Evolutionary conservation across 108 stramenopile species (phyloP).

Genomic region (Hondaea fermentalgiana): DNA sequence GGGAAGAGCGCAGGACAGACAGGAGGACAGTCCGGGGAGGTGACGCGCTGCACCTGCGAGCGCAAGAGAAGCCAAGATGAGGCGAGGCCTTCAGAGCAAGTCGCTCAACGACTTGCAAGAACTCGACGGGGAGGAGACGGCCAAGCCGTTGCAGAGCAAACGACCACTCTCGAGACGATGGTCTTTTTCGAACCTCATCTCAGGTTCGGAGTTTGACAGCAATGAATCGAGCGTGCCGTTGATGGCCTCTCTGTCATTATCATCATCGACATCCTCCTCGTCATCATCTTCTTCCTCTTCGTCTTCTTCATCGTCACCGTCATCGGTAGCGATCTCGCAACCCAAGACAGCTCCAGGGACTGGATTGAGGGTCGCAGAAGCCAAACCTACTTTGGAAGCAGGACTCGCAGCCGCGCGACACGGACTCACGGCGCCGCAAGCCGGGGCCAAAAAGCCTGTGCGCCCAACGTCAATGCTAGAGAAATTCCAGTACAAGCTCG

Average conservation of each 20-base stretch:
- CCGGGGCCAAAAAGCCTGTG: not conserved
- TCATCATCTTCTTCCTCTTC: too few relatives aligned
- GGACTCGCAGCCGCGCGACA: not conserved
- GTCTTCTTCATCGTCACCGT: too few relatives aligned
- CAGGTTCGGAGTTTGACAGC: not conserved
- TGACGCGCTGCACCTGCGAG: too few relatives aligned
- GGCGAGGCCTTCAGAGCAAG: not conserved
- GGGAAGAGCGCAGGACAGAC: too few relatives aligned
- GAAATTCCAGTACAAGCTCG: not conserved
- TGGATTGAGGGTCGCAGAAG: too few relatives aligned
- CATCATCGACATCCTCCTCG: too few relatives aligned
- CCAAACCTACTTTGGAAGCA: too few relatives aligned
- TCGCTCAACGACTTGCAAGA: not conserved
- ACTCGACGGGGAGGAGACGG: not conserved
- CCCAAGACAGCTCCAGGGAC: too few relatives aligned
- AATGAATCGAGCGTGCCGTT: not conserved
- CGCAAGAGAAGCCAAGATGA: not conserved
- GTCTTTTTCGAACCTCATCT: not conserved
- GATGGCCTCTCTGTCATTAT: too few relatives aligned
- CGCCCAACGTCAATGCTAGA: not conserved
- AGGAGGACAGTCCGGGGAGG: too few relatives aligned
- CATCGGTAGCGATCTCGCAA: too few relatives aligned
- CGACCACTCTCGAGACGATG: not conserved
- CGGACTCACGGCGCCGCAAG: not conserved
- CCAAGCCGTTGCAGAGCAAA: not conserved